A percentile compares a stretch with the other conserved stretches of the same genome.
Evolutionary conservation across 306 rosid genomes (phyloP).

Genomic region (Vachellia pachyceras): DNA sequence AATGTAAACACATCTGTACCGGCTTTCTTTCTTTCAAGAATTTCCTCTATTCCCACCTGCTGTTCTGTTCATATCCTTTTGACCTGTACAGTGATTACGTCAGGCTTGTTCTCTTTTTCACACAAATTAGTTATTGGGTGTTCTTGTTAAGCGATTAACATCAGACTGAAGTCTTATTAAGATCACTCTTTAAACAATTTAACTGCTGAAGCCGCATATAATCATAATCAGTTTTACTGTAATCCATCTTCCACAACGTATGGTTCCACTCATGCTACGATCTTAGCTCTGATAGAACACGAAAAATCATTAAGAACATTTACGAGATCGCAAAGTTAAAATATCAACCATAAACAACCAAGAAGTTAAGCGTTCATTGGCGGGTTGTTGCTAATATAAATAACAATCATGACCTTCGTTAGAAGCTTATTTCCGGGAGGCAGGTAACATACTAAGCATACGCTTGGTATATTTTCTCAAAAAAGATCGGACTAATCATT

Average conservation of each 20-base stretch:
- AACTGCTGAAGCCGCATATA: not conserved
- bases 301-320: not conserved
- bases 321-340: not conserved
- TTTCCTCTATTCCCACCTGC: not conserved
- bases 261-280: not conserved
- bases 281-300: not conserved
- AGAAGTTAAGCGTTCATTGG: not conserved
- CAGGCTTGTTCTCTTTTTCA: not conserved
- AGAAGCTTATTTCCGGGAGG: not conserved
- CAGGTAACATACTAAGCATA: not conserved
- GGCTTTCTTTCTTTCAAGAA: not conserved
- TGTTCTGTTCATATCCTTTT: not conserved
- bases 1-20: constrained; percentile 16
- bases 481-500: constrained; percentile 11
- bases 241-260: not conserved
- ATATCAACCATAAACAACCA: not conserved
- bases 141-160: constrained; percentile 4
- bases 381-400: not conserved
- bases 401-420: not conserved
- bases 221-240: not conserved
- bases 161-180: constrained; percentile 9
- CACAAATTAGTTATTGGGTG: not conserved
- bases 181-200: not conserved
- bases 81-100: constrained; percentile 6
- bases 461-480: not conserved